Base-by-base conservation (phyloP, 1,284 basidiomycete species). In the Tremellales sp. region DNA sequence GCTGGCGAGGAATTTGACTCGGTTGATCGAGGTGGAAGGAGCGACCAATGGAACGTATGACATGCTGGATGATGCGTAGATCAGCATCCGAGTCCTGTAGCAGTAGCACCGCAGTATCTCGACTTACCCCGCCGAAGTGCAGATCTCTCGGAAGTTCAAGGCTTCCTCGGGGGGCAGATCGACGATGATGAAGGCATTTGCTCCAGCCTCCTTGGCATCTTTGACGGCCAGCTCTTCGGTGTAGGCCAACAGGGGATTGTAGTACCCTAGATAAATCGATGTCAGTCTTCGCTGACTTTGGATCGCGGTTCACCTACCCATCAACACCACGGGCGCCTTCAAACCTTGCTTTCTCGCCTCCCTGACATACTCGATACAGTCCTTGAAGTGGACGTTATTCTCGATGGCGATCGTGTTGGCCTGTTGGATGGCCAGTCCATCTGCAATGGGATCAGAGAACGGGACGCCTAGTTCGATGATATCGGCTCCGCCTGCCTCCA, bases 151-250 rank as follows among this genome's bases (percentile, higher is more conserved):
- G 78, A 99, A 98, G 29, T 80, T 76, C 56, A 89, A 75, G 16
- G 94, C 94, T 74, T 99, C 95, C 75, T 97, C 93, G 5, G 95
- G 94, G 18, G 95, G 95, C 19, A 98, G 81, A 72, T 99, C 95
- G 36, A 97, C 92, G 71, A 99, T 82, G 64, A 98, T 94, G 71
- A 93, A 99, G 5, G 94, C 95, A 71, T 95, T 97, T 1, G 89
- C 95, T 26, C 94, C 94, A 21, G 90, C 88, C 45, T 83, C 82
- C 43, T 75, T 79, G 4, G 92, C 93, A 67, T 95, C 92, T 45
- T 83, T 79, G 38, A 97, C 91, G 2, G 94, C 87, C 67, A 83
- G 86, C 58, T 93, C 86, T 74, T 98, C 95, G 9, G 91, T 92
- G 66, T 97, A 94, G 0, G 93, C 88, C 43, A 98, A 78, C 34